Evolutionary conservation across 495 filamentous ascomycete genomes (phyloP).

Genomic region (Aspergillus biplanus): DNA sequence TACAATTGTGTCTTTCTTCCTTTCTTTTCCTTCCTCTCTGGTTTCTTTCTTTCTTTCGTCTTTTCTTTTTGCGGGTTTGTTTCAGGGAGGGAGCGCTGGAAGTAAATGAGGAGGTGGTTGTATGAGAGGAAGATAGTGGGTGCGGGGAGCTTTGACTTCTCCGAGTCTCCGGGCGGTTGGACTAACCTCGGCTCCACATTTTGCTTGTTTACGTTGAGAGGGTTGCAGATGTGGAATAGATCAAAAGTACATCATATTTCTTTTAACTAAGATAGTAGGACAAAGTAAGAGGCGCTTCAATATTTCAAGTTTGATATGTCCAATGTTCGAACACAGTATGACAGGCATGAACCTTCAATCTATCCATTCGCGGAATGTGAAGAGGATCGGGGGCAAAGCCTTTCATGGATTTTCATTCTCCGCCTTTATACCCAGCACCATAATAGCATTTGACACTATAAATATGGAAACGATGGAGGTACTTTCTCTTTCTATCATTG

Average conservation of each 20-base stretch:
- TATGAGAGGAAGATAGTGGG: neutral
- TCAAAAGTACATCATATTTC: too few species aligned
- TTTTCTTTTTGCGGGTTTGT: neutral
- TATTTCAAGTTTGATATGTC: too few species aligned
- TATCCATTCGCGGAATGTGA: neutral
- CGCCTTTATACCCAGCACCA: too few species aligned
- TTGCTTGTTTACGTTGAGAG: neutral
- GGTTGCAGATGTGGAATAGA: too few species aligned
- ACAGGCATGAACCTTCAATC: too few species aligned
- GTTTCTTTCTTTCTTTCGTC: neutral
- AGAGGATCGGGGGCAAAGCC: neutral
- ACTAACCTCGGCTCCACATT: constrained; percentile 13
- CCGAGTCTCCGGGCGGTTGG: neutral
- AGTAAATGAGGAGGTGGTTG: neutral
- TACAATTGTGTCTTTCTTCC: neutral
- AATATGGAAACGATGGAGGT: too few species aligned
- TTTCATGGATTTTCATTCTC: neutral
- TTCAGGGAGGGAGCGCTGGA: neutral
- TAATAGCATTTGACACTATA: too few species aligned
- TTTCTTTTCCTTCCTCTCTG: neutral
- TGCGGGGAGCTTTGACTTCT: constrained; percentile 12
- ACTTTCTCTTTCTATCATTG: neutral
- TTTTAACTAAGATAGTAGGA: too few species aligned
- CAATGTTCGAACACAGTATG: too few species aligned
- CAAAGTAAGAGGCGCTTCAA: too few species aligned